Conservation (phyloP, 768 basidiomycete species). For the Pleurotus pulmonarius region DNA sequence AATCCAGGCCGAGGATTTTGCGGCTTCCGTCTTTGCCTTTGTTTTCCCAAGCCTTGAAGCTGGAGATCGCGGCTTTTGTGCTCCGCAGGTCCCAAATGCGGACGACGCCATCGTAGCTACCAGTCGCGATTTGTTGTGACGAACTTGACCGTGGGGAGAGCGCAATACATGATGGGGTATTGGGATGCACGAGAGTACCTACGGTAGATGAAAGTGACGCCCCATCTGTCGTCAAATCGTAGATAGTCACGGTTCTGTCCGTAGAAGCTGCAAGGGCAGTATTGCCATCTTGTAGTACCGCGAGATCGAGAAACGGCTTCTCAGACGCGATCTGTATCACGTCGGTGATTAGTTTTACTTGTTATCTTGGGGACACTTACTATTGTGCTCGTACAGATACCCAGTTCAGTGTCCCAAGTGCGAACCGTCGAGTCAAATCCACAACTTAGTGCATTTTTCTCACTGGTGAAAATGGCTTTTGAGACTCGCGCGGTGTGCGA, state of each 20-base stretch:
- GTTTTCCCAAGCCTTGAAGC: slow-evolving; percentile 58
- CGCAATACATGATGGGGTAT: slow-evolving; percentile 65
- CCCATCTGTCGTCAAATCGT: slow-evolving; percentile 55
- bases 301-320: slow-evolving; percentile 71
- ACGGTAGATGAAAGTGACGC: slow-evolving; percentile 26
- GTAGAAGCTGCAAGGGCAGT: slow-evolving; percentile 62
- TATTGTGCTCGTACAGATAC: slow-evolving; percentile 66
- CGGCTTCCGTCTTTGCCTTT: slow-evolving; percentile 26
- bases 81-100: slow-evolving; percentile 80
- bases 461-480: slow-evolving; percentile 53
- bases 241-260: slow-evolving; percentile 69
- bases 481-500: slow-evolving; percentile 85
- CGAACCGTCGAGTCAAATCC: slow-evolving; percentile 91
- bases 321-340: slow-evolving; percentile 56
- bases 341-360: too few relatives aligned
- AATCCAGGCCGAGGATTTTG: slow-evolving; percentile 61
- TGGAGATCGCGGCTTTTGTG: slow-evolving; percentile 57
- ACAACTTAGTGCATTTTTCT: slow-evolving; percentile 59
- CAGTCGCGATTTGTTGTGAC: slow-evolving; percentile 59
- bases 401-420: slow-evolving; percentile 81
- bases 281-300: slow-evolving; percentile 37
- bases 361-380: slow-evolving; percentile 35
- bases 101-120: slow-evolving; percentile 75
- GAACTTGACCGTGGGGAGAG: slow-evolving; percentile 12
- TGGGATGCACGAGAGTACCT: slow-evolving; percentile 51